These are phyloP conservation scores for Penium margaritaceum DNA, from an alignment of 139 green algal genomes.

Conservation along the genomic window DNA sequence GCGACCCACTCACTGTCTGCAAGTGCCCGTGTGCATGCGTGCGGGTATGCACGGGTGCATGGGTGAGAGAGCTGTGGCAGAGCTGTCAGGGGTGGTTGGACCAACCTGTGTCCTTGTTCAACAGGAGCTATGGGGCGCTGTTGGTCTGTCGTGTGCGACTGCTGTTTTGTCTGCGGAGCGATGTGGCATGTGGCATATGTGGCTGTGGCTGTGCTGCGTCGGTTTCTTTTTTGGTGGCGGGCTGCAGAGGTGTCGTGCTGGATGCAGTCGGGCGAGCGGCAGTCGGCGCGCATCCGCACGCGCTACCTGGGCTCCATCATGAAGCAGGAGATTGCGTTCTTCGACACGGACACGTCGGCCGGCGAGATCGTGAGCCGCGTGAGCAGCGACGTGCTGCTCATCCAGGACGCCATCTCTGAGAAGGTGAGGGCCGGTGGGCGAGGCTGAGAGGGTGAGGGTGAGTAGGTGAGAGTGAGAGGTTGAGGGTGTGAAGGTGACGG, in stretches of 20 bases:
- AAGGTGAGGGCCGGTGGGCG: constrained; percentile 7
- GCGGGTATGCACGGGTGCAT: background rate
- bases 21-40: background rate
- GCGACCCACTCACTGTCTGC: background rate
- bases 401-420: constrained; percentile 38
- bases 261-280: constrained; percentile 40
- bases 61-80: background rate
- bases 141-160: background rate
- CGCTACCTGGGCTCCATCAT: constrained; percentile 30
- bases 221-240: background rate
- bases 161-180: background rate
- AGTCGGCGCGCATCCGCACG: constrained; percentile 29
- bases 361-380: constrained; percentile 25
- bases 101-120: background rate
- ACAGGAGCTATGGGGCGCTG: background rate
- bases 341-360: constrained; percentile 12
- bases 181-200: background rate
- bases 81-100: too few species aligned
- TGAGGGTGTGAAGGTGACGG: too few species aligned
- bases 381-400: constrained; percentile 23
- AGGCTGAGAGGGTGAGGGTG: background rate
- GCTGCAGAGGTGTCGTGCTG: constrained; percentile 27
- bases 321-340: constrained; percentile 39
- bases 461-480: too few species aligned
- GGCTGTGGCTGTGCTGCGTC: background rate